Evolutionary conservation across 2,329 filamentous ascomycete genomes (phyloP), one percentile per base, ranked within the genome.

Genomic region (Decorospora gaudefroyi): DNA sequence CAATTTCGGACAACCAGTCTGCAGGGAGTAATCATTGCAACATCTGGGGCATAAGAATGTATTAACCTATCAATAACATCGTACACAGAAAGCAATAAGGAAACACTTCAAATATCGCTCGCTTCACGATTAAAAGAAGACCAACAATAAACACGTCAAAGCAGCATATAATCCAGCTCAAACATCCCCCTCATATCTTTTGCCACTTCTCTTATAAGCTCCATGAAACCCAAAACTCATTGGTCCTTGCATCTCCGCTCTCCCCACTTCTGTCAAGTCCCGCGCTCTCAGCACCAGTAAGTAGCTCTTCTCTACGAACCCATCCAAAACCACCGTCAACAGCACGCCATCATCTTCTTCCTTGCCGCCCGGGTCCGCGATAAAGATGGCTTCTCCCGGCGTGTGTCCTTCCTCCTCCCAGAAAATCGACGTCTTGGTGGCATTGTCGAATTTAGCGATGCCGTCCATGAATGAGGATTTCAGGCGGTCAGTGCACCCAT

Each of bases 361-460:
- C 2, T 57, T 55, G 1, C 67, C 72, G 9, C 72, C 67, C 0
- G 79, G 79, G 21, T 76, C 69, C 1, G 78, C 71, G 1, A 90
- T 74, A 49, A 88, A 89, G 21, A 89, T 82, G 0, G 85, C 75
- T 65, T 89, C 86, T 1, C 85, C 81, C 0, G 86, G 86, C 0
- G 83, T 85, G 56, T 88, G 84, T 0, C 78, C 83, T 1, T 71
- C 63, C 0, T 74, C 73, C 8, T 78, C 74, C 86, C 86, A 89
- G 47, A 79, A 72, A 3, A 78, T 49, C 0, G 74, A 72, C 18
- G 75, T 73, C 8, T 77, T 71, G 0, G 78, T 84, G 7, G 70
- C 55, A 3, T 81, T 73, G 59, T 90, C 84, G 12, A 82, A 84
- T 68, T 89, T 89, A 53, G 78, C 76, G 18, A 89, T 72, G 0